These are phyloP conservation scores for Ceratocystis colombiana DNA, from an alignment of 2,329 filamentous ascomycete species.

Conservation along the genomic window DNA sequence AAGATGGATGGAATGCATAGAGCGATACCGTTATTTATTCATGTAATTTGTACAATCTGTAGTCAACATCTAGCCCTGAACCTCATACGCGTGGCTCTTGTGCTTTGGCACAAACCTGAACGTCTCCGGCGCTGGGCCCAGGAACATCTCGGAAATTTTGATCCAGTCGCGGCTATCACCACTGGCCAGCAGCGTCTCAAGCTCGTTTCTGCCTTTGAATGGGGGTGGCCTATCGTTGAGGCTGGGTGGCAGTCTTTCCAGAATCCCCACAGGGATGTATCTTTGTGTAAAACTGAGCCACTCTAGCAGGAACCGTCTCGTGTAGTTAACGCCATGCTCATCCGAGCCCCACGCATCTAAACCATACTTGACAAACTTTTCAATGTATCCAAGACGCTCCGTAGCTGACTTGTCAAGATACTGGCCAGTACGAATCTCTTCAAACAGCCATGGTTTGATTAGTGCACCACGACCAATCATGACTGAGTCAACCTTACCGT, in stretches of 20 bases:
- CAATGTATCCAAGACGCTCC: constrained; percentile 74
- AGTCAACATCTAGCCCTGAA: constrained; percentile 44
- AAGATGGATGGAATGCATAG: too few relatives aligned
- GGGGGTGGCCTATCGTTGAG: constrained; percentile 83
- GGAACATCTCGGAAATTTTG: constrained; percentile 98
- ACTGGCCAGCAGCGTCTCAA: constrained; percentile 88
- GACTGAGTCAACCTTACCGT: constrained; percentile 77
- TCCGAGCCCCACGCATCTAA: constrained; percentile 93
- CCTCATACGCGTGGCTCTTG: constrained; percentile 82
- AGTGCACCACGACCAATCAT: constrained; percentile 96
- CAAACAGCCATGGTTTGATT: constrained; percentile 97
- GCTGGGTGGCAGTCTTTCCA: constrained; percentile 78
- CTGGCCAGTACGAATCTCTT: constrained; percentile 84
- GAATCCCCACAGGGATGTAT: constrained; percentile 79
- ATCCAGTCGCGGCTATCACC: constrained; percentile 96
- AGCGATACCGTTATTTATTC: too few relatives aligned
- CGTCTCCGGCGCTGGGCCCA: constrained; percentile 77
- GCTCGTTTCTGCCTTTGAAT: constrained; percentile 72
- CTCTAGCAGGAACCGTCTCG: constrained; percentile 83
- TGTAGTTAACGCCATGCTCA: constrained; percentile 84
- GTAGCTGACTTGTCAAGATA: constrained; percentile 89
- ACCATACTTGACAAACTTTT: constrained; percentile 82
- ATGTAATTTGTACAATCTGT: not conserved
- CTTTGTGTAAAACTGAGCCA: constrained; percentile 90
- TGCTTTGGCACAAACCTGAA: constrained; percentile 97